Conservation (phyloP, 2,329 filamentous ascomycete genomes). For the Parasarocladium wereldwijsianum region DNA sequence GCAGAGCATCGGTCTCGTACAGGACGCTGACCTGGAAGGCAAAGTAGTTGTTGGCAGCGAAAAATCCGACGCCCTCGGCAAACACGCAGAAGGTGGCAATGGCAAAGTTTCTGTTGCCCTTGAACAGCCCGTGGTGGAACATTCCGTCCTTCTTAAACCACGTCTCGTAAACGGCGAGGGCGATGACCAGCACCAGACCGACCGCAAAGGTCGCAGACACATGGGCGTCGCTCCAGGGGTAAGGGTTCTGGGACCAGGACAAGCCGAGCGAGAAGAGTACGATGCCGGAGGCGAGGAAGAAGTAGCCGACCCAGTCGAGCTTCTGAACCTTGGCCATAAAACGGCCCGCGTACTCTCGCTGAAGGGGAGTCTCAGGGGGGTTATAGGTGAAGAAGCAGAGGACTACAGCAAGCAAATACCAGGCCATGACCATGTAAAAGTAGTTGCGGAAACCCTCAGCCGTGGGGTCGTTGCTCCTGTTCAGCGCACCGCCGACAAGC, state of each 20-base stretch:
- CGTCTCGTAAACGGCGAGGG: constrained; percentile 19
- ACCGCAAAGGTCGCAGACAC: constrained; percentile 20
- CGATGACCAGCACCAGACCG: constrained; percentile 13
- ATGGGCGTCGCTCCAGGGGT: constrained; percentile 20
- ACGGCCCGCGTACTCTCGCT: constrained; percentile 11
- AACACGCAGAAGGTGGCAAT: constrained; percentile 21
- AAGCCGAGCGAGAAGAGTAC: constrained; percentile 24
- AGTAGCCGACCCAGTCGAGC: constrained; percentile 24
- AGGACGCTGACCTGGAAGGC: constrained; percentile 19
- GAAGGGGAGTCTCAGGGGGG: constrained; percentile 14
- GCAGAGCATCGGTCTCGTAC: constrained; percentile 19
- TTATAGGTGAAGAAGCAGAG: constrained; percentile 18
- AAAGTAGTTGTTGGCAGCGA: constrained; percentile 26
- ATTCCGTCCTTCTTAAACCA: constrained; percentile 21
- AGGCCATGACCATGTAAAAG: constrained; percentile 18
- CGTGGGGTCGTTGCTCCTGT: constrained; percentile 12
- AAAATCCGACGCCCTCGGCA: constrained; percentile 22
- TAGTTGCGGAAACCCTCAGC: constrained; percentile 19
- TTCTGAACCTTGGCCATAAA: constrained; percentile 16
- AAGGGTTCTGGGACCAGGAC: constrained; percentile 23
- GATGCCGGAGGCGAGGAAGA: constrained; percentile 17
- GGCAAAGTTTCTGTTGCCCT: constrained; percentile 19
- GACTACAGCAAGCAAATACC: constrained; percentile 13
- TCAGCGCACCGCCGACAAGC: constrained; percentile 19
- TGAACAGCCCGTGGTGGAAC: constrained; percentile 25